Percentiles rank a stretch among this genome's conserved stretches.
Conservation (phyloP, 2,329 filamentous ascomycete species). For the Diplodia corticola region DNA sequence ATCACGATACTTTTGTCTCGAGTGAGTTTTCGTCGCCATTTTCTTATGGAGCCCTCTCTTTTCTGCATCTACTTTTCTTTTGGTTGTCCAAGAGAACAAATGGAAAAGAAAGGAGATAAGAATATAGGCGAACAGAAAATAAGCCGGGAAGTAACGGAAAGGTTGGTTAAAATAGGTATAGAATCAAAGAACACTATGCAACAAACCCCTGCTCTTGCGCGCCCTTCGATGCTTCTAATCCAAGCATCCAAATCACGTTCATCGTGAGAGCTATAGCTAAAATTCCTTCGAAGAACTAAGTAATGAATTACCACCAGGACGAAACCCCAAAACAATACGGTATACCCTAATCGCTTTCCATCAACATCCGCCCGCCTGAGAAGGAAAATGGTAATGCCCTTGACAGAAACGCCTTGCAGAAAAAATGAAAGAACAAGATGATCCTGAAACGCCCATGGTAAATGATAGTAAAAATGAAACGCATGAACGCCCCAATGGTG, state of each 20-base stretch:
- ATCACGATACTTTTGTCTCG: background rate
- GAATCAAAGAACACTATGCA: background rate
- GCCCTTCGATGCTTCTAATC: background rate
- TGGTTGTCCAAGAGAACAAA: background rate
- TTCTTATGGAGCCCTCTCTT: background rate
- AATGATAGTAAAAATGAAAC: background rate
- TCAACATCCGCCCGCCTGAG: background rate
- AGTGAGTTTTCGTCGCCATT: background rate
- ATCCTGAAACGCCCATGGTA: background rate
- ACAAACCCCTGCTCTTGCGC: background rate
- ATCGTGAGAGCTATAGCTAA: background rate
- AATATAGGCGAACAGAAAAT: background rate
- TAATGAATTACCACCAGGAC: background rate
- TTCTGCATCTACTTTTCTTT: slow-evolving; percentile 1
- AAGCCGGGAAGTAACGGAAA: background rate
- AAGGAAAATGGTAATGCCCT: background rate
- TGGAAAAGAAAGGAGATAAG: background rate
- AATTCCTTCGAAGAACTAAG: background rate
- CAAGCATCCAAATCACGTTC: background rate
- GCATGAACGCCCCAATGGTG: background rate
- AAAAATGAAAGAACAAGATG: background rate
- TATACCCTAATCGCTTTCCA: background rate
- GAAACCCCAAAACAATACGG: background rate
- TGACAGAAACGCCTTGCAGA: background rate
- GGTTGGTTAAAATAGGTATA: background rate